Conservation (phyloP, 495 filamentous ascomycete genomes). For the Astrocystis sublimbata region DNA sequence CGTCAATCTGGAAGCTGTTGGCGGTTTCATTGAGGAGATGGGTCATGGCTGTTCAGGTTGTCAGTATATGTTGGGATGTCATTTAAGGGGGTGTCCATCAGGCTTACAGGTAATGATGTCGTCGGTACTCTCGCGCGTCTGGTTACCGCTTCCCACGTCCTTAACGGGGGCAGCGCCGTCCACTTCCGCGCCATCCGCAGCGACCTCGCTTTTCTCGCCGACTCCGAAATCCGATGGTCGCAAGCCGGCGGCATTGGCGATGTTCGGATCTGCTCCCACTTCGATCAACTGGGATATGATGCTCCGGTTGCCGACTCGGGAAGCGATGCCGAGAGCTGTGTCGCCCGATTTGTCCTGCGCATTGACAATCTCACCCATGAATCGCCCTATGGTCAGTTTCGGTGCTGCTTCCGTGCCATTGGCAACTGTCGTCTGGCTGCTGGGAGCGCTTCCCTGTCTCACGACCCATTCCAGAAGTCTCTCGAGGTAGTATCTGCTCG, state of each 20-base stretch:
- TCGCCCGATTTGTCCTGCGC: slow-evolving; percentile 88
- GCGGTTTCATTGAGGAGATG: slow-evolving; percentile 74
- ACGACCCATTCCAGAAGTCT: slow-evolving; percentile 91
- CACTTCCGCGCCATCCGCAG: slow-evolving; percentile 23
- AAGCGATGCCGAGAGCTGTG: slow-evolving; percentile 90
- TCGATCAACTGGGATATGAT: slow-evolving; percentile 93
- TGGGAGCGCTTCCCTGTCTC: slow-evolving; percentile 62
- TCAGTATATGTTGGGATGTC: slow-evolving; percentile 11
- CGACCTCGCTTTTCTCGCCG: slow-evolving; percentile 51
- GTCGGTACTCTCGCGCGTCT: slow-evolving; percentile 60
- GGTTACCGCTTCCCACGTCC: slow-evolving; percentile 39
- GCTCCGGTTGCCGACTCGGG: slow-evolving; percentile 82
- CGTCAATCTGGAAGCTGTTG: slow-evolving; percentile 69
- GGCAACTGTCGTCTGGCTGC: slow-evolving; percentile 51
- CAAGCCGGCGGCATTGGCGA: slow-evolving; percentile 84
- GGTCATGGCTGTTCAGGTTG: slow-evolving; percentile 57
- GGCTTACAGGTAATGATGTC: slow-evolving; percentile 71
- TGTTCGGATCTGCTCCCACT: slow-evolving; percentile 84
- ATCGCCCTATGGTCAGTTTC: slow-evolving; percentile 79
- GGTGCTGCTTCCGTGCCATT: slow-evolving; percentile 43
- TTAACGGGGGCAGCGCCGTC: slow-evolving; percentile 32
- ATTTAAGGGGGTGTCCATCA: background rate
- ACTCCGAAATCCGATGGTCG: slow-evolving; percentile 90
- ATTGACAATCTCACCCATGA: slow-evolving; percentile 96
- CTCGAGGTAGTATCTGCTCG: slow-evolving; percentile 91